Conservation (phyloP, 768 basidiomycete species). For the Suillus luteus region DNA sequence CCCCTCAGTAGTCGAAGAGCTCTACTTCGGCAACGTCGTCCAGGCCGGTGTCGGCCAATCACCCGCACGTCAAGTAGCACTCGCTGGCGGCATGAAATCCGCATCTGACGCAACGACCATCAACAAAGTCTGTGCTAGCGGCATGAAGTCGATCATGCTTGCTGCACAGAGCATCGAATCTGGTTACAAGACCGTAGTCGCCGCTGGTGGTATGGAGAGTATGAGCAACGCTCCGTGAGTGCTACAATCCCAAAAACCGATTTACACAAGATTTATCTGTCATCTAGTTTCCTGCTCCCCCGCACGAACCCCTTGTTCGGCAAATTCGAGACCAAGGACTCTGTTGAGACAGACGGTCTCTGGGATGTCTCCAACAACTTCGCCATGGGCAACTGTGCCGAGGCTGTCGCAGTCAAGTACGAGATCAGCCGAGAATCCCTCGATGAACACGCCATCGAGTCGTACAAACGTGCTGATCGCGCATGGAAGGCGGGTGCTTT, state of each 20-base stretch:
- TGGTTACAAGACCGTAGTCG: slow-evolving; percentile 84
- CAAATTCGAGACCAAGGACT: slow-evolving; percentile 84
- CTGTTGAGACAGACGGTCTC: slow-evolving; percentile 90
- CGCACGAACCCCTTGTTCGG: slow-evolving; percentile 85
- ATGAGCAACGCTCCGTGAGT: slow-evolving; percentile 99
- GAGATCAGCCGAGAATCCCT: slow-evolving; percentile 83
- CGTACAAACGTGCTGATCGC: slow-evolving; percentile 89
- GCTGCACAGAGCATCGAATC: slow-evolving; percentile 88
- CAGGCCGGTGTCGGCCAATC: slow-evolving; percentile 98
- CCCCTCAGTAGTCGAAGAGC: slow-evolving; percentile 85
- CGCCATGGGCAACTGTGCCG: slow-evolving; percentile 98
- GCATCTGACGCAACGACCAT: slow-evolving; percentile 96
- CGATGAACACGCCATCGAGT: slow-evolving; percentile 91
- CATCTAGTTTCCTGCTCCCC: slow-evolving; percentile 72
- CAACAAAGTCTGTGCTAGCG: slow-evolving; percentile 99
- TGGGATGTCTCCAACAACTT: slow-evolving; percentile 98
- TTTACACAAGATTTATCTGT: slow-evolving; percentile 10
- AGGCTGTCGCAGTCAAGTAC: slow-evolving; percentile 79
- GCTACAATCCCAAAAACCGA: background rate
- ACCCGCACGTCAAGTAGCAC: slow-evolving; percentile 93
- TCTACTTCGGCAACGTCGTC: slow-evolving; percentile 97
- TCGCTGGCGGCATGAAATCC: slow-evolving; percentile 77
- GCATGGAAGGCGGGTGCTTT: slow-evolving; percentile 92
- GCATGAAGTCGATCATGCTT: slow-evolving; percentile 93
- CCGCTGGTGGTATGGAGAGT: slow-evolving; percentile 98